These are phyloP conservation scores for Ophiostoma piceae DNA, from an alignment of 2,329 filamentous ascomycete genomes.

Conservation along the genomic window DNA sequence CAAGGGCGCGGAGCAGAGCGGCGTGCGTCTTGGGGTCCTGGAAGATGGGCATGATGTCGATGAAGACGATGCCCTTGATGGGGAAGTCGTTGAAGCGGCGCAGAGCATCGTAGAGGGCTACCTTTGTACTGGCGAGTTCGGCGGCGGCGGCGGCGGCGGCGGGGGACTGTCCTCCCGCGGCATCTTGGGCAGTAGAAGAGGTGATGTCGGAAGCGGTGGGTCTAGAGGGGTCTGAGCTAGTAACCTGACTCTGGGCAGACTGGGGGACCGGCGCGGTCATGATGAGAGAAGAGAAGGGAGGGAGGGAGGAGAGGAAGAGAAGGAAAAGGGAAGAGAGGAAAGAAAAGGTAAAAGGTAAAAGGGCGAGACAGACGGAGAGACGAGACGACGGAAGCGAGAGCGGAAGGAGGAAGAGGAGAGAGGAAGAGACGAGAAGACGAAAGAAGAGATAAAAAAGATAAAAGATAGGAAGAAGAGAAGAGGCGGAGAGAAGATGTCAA, in stretches of 20 bases:
- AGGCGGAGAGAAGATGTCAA: conserved; percentile 13
- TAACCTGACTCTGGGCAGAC: conserved; percentile 28
- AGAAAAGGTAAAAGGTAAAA: conserved; percentile 23
- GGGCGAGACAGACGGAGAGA: conserved; percentile 19
- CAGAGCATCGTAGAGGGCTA: conserved; percentile 66
- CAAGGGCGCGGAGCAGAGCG: conserved; percentile 74
- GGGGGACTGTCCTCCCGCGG: conserved; percentile 59
- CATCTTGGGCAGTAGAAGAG: conserved; percentile 45
- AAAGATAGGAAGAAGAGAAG: neutral
- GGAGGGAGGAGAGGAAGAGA: conserved; percentile 32
- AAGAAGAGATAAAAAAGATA: neutral
- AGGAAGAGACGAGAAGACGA: neutral
- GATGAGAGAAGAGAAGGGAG: conserved; percentile 31
- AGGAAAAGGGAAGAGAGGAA: conserved; percentile 26
- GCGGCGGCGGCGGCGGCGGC: conserved; percentile 55
- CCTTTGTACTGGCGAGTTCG: conserved; percentile 63
- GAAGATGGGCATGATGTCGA: conserved; percentile 97
- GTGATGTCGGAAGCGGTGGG: conserved; percentile 28
- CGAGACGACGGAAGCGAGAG: conserved; percentile 9
- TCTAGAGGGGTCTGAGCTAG: conserved; percentile 34
- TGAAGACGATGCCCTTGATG: conserved; percentile 85
- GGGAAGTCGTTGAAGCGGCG: conserved; percentile 91
- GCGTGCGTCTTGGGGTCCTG: conserved; percentile 68
- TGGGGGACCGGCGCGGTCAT: conserved; percentile 33
- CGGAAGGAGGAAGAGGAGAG: conserved; percentile 9